phyloP scores from a whole-genome alignment of 208 protist genomes.

The Jaenimonas drosophilae region DNA sequence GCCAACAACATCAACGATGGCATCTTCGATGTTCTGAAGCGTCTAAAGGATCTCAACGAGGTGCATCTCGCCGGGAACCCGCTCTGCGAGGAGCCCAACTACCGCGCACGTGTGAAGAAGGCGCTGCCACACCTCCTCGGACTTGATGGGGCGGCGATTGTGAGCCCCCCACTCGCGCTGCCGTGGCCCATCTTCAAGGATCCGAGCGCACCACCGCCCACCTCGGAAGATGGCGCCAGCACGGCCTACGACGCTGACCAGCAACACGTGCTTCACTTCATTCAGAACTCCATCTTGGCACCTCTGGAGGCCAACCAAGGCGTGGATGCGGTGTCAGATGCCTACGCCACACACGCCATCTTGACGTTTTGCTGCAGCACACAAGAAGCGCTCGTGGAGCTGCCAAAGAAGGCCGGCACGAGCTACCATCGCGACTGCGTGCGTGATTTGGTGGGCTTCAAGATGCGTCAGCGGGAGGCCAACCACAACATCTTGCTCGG shows the following conservation, averaged over 20 bases:
- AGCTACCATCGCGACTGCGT: conserved; percentile 61
- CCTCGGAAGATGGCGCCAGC: neutral
- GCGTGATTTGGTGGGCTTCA: conserved; percentile 64
- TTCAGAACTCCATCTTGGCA: conserved; percentile 40
- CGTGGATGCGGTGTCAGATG: conserved; percentile 70
- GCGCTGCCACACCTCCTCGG: conserved; percentile 55
- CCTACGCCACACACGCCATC: conserved; percentile 45
- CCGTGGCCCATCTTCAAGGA: conserved; percentile 67
- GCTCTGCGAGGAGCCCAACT: conserved; percentile 28
- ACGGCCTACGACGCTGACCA: conserved; percentile 22
- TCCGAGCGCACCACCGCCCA: conserved; percentile 9
- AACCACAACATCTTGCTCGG: conserved; percentile 78
- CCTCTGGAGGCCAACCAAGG: conserved; percentile 37
- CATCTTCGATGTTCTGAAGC: conserved; percentile 33
- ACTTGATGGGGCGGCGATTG: conserved; percentile 43
- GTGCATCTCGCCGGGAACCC: conserved; percentile 64
- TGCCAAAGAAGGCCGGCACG: too few species aligned
- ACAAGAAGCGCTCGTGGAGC: neutral
- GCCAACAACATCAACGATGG: too few species aligned
- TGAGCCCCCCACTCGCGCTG: conserved; percentile 38
- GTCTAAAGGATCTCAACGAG: conserved; percentile 54
- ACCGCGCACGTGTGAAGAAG: conserved; percentile 41
- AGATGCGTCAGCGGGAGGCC: conserved; percentile 69
- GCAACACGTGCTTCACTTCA: conserved; percentile 53
- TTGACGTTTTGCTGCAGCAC: conserved; percentile 30